Percentiles rank a stretch among this genome's conserved stretches.
Evolutionary conservation across 805 yeast genomes (phyloP).

Genomic region (Saccharomycopsis sp.): DNA sequence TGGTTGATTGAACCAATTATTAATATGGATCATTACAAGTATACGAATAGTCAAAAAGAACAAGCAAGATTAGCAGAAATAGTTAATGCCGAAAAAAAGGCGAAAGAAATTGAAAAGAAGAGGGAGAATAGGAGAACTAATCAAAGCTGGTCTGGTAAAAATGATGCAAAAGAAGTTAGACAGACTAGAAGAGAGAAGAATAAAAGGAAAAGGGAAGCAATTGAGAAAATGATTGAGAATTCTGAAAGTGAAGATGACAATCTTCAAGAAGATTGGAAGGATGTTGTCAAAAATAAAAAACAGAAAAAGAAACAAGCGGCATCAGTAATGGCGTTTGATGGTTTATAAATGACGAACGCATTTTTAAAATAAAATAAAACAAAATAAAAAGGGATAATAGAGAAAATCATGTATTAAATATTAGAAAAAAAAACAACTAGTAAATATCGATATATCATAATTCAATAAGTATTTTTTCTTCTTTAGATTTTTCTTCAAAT

Average conservation of each 20-base stretch:
- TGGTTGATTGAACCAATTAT: slow-evolving; percentile 57
- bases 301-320: slow-evolving; percentile 39
- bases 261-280: slow-evolving; percentile 79
- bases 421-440: neutral
- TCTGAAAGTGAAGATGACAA: slow-evolving; percentile 31
- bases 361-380: no score
- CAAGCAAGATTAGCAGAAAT: slow-evolving; percentile 33
- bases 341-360: slow-evolving; percentile 30
- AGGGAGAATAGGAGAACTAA: slow-evolving; percentile 38
- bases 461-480: neutral
- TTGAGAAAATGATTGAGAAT: slow-evolving; percentile 42
- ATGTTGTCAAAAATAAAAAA: slow-evolving; percentile 59
- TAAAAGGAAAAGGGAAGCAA: slow-evolving; percentile 58
- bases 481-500: neutral
- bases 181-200: slow-evolving; percentile 60
- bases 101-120: slow-evolving; percentile 33
- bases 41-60: slow-evolving; percentile 56
- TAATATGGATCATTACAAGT: slow-evolving; percentile 62
- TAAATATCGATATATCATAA: neutral
- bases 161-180: slow-evolving; percentile 53
- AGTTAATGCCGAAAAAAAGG: slow-evolving; percentile 27
- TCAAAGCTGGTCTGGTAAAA: slow-evolving; percentile 75
- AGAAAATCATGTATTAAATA: neutral
- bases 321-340: slow-evolving; percentile 57
- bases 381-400: neutral